These are phyloP conservation scores for Fusarium ramigenum DNA, from an alignment of 2,329 filamentous ascomycete species.

Conservation along the genomic window DNA sequence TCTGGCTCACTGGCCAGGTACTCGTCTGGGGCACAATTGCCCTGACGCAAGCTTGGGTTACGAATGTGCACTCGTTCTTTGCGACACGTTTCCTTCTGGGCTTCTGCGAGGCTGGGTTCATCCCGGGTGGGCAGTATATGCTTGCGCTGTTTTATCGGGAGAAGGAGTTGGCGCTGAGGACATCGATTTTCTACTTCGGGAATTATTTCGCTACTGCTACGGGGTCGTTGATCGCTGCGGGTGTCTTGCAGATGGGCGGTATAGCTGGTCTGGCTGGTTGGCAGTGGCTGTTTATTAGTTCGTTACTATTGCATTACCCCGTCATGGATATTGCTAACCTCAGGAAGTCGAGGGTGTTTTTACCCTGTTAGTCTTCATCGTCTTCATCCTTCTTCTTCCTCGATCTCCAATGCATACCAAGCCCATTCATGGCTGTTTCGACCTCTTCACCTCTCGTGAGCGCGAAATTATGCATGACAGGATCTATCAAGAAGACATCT, in stretches of 20 bases:
- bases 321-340: background rate
- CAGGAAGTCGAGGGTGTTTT: constrained; percentile 23
- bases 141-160: constrained; percentile 23
- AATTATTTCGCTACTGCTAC: constrained; percentile 37
- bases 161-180: constrained; percentile 23
- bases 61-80: constrained; percentile 19
- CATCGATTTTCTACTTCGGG: constrained; percentile 32
- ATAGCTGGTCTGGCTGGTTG: constrained; percentile 22
- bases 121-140: constrained; percentile 31
- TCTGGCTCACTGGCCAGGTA: constrained; percentile 34
- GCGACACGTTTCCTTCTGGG: constrained; percentile 30
- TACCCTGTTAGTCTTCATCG: constrained; percentile 27
- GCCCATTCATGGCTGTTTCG: constrained; percentile 29
- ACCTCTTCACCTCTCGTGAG: constrained; percentile 31
- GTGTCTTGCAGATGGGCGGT: constrained; percentile 32
- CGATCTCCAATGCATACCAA: constrained; percentile 20
- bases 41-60: constrained; percentile 26
- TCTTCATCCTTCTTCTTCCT: constrained; percentile 27
- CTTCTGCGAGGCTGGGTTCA: constrained; percentile 26
- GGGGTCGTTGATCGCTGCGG: constrained; percentile 22
- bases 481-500: constrained; percentile 30
- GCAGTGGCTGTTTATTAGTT: constrained; percentile 35
- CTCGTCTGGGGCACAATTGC: constrained; percentile 31
- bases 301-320: background rate
- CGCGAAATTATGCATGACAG: constrained; percentile 29